phyloP scores from a whole-genome alignment of 306 rosid genomes.

The Sphenostylis stenocarpa region DNA sequence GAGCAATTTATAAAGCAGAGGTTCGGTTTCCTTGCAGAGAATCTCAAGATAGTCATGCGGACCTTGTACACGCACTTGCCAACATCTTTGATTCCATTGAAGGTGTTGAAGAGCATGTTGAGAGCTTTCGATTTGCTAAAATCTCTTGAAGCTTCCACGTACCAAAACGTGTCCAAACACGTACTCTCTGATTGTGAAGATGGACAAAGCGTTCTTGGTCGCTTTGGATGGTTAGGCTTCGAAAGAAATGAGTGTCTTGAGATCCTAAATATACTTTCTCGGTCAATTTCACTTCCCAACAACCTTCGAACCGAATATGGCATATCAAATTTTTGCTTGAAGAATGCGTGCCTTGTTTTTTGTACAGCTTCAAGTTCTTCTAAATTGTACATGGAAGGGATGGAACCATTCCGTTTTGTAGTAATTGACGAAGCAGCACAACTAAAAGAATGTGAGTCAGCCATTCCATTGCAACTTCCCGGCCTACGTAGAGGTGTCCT shows the following conservation, averaged over 20 bases:
- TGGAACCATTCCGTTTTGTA: constrained; percentile 10
- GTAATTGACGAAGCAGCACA: constrained; percentile 67
- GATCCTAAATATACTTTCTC: constrained; percentile 2
- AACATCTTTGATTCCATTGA: constrained; percentile 37
- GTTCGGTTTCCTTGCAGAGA: neutral
- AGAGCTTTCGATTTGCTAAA: constrained; percentile 25
- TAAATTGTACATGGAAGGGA: constrained; percentile 22
- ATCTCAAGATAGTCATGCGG: constrained; percentile 16
- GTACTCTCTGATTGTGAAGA: neutral
- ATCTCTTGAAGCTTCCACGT: constrained; percentile 18
- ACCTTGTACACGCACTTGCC: constrained; percentile 54
- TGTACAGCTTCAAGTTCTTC: constrained; percentile 51
- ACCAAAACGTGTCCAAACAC: neutral
- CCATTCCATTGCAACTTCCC: constrained; percentile 53
- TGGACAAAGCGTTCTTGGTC: neutral
- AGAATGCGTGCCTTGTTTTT: constrained; percentile 37
- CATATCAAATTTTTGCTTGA: constrained; percentile 29
- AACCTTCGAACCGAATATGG: neutral
- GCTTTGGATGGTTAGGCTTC: neutral
- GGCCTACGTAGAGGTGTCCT: constrained; percentile 45
- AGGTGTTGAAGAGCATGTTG: constrained; percentile 21
- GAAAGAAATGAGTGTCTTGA: constrained; percentile 9
- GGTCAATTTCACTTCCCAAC: neutral
- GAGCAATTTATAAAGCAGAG: constrained; percentile 38
- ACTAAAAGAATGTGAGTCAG: constrained; percentile 61